Base-by-base conservation (phyloP, 345 rosid genomes). In the Mercurialis annua region DNA sequence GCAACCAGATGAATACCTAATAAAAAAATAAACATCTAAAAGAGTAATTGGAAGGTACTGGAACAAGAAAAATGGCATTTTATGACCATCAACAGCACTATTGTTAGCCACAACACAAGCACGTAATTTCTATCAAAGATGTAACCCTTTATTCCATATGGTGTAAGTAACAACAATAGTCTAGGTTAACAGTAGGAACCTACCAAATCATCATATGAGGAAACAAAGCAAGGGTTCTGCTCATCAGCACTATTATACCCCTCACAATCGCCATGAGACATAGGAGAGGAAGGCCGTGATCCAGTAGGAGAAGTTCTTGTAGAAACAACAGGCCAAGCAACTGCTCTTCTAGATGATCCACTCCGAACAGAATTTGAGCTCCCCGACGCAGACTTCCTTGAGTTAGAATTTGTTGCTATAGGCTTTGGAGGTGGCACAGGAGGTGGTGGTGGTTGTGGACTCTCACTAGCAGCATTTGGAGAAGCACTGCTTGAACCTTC, bases 161-260 rank as follows among this genome's bases (percentile, higher is more conserved):
- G 4, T 40, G 48, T n/a, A n/a, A n/a, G n/a, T n/a, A 50, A 29
- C 24, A 59, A 33, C 34, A 40, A 18, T 14, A 55, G 24, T 11
- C 57, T 18, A 23, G 47, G 18, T 43, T 23, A 53, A 49, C 12
- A 26, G 18, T 52, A 61, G 67, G 65, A 79, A 80, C 92, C 82
- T 76, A 95, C 99, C 44, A 60, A 49, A 71, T 85, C 99, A 67
- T 83, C 81, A 75, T 83, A 91, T 18, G 95, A 85, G 63, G 92
- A 86, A 52, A 62, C 87, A 67, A 67, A 90, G 76, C 89, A 60
- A 43, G 97, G 84, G 67, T 74, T 85, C 79, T 92, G 90, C 81
- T 95, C 99, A 88, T 95, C 99, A 36, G 98, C 94, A 74, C 99
- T 95, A 72, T 95, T 95, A 62, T 95, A 95, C 47, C 99, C 99